Base-by-base conservation (phyloP, 2,329 filamentous ascomycete species). In the Bipolaris victoriae region DNA sequence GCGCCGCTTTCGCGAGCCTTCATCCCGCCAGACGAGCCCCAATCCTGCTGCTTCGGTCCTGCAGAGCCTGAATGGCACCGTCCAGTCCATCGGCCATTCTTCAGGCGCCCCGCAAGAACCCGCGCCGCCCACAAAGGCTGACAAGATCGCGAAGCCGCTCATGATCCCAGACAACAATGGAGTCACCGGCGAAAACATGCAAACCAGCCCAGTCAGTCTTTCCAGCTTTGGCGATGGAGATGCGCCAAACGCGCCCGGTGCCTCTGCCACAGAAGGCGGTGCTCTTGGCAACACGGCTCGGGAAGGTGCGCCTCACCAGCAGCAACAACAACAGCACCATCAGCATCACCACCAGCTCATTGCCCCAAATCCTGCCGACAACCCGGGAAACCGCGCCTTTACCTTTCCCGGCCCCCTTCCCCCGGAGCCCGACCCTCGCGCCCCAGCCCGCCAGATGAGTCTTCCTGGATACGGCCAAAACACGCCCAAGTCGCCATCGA, bases 401-500 rank as follows among this genome's bases (percentile, higher is more conserved):
- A 87, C 86, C n/a, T 88, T 87, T 71, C 86, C 86, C 7, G 83
- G 85, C 50, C 85, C 85, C n/a, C 77, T 81, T 58, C 75, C 79
- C 36, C 74, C 76, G 51, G 80, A 75, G 66, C 76, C 67, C 63
- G 77, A 83, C 40, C 80, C 78, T 52, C 83, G 84, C 55, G 77
- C 73, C 58, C 80, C 83, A 10, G 78, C 82, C 50, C 81, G 86
- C 62, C 84, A 85, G 54, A 83, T 87, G 76, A 88, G 85, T 68
- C 74, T 86, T 57, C 84, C 84, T 37, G 84, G 83, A 40, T 84
- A 83, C 52, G 79, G 81, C 51, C 81, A 84, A 70, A 80, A 79
- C 61, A 82, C 81, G 52, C 87, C 88, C 46, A 86, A 87, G 67
- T 91, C 92, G 5, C 88, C 90, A 0, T 88, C 88, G 24, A 84